Evolutionary conservation across 192 early-diverging fungal species (phyloP).

Genomic region (Coemansia reversa): DNA sequence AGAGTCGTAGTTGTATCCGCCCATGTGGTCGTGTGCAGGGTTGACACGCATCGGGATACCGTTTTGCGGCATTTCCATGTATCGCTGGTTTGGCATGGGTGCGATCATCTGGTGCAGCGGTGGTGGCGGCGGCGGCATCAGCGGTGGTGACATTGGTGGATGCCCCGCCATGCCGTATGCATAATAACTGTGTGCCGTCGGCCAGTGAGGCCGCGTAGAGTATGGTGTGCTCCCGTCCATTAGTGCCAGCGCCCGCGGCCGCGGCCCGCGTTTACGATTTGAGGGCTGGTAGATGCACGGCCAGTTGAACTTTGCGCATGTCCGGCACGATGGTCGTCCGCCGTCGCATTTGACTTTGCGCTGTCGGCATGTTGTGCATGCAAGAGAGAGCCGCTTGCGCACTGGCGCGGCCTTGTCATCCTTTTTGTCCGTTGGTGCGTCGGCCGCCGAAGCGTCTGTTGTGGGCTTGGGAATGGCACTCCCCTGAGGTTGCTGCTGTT

Average conservation of each 20-base stretch:
- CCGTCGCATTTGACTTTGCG: constrained; percentile 83
- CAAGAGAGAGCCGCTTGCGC: constrained; percentile 53
- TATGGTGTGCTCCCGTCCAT: constrained; percentile 49
- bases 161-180: constrained; percentile 33
- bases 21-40: constrained; percentile 23
- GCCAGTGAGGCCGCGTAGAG: constrained; percentile 40
- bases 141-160: constrained; percentile 33
- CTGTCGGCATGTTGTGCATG: constrained; percentile 55
- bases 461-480: not conserved
- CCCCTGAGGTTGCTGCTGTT: constrained; percentile 1
- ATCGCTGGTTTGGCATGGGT: constrained; percentile 13
- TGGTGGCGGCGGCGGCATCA: constrained; percentile 28
- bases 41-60: constrained; percentile 27
- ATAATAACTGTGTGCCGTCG: constrained; percentile 30
- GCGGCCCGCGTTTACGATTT: constrained; percentile 86
- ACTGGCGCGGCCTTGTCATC: constrained; percentile 51
- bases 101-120: constrained; percentile 17
- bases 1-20: constrained; percentile 41
- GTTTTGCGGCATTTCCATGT: constrained; percentile 22
- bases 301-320: constrained; percentile 66
- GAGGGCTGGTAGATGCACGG: constrained; percentile 80
- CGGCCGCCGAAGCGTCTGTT: not conserved
- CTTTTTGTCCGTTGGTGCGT: constrained; percentile 23
- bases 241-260: constrained; percentile 54
- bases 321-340: constrained; percentile 72